phyloP scores from a whole-genome alignment of 768 basidiomycete species.

The Strobilomyces confusus region DNA sequence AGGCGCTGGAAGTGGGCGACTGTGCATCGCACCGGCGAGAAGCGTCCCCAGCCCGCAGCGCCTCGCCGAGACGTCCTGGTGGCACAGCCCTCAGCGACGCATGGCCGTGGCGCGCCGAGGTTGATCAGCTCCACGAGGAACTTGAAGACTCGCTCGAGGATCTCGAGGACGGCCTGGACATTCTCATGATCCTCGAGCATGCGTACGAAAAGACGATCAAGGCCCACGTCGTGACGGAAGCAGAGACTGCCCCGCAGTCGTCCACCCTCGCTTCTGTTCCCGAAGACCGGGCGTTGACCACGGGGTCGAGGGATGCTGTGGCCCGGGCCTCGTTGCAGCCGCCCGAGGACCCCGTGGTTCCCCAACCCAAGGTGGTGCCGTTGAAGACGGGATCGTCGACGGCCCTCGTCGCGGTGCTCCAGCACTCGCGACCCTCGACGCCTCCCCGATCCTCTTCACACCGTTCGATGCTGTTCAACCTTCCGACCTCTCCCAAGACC shows the following conservation, averaged over 20 bases:
- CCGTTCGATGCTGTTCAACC: constrained; percentile 17
- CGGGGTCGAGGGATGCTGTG: not conserved
- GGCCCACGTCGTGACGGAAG: constrained; percentile 48
- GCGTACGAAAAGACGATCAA: constrained; percentile 65
- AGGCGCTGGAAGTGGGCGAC: constrained; percentile 30
- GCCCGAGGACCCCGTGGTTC: constrained; percentile 14
- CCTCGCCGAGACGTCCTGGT: constrained; percentile 41
- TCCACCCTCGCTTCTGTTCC: constrained; percentile 21
- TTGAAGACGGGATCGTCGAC: constrained; percentile 64
- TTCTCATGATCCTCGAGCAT: constrained; percentile 63
- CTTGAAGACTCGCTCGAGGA: constrained; percentile 51
- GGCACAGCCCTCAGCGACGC: constrained; percentile 22
- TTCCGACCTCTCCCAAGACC: constrained; percentile 29
- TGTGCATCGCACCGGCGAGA: constrained; percentile 15
- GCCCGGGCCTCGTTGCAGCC: constrained; percentile 2
- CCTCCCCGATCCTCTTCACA: constrained; percentile 14
- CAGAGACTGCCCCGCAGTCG: constrained; percentile 7
- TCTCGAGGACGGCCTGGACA: constrained; percentile 64
- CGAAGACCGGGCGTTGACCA: constrained; percentile 13
- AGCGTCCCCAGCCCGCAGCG: constrained; percentile 37
- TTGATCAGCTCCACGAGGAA: constrained; percentile 43
- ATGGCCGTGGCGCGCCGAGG: constrained; percentile 30
- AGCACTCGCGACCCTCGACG: constrained; percentile 33
- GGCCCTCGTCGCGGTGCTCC: constrained; percentile 61
- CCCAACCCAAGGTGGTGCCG: constrained; percentile 30